Conservation (phyloP, 805 yeast species). For the Cephaloascus albidus region DNA sequence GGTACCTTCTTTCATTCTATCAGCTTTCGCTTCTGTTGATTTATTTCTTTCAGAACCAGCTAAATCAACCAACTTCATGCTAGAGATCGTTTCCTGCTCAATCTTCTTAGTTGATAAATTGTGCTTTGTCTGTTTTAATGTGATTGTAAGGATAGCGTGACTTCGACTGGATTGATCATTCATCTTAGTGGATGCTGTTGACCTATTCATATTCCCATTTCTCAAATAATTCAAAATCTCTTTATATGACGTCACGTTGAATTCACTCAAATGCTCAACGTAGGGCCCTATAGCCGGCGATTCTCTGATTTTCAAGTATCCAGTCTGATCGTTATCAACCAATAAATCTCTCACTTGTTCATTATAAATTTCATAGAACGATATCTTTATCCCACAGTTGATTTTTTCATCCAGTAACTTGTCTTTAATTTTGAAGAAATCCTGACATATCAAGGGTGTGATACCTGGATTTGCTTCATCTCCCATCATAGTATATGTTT, state of each 20-base stretch:
- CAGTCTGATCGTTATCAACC: constrained; percentile 5
- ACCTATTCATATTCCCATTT: constrained; percentile 46
- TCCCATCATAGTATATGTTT: constrained; percentile 78
- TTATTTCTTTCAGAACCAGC: constrained; percentile 76
- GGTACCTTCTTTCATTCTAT: constrained; percentile 63
- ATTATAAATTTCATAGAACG: constrained; percentile 58
- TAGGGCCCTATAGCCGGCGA: constrained; percentile 59
- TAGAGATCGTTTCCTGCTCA: constrained; percentile 41
- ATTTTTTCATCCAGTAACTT: constrained; percentile 23
- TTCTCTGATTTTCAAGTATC: constrained; percentile 50
- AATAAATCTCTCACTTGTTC: constrained; percentile 67
- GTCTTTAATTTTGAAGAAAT: constrained; percentile 36
- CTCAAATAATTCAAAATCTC: constrained; percentile 39
- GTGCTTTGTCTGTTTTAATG: constrained; percentile 47
- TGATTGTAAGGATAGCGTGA: constrained; percentile 67
- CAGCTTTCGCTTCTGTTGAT: constrained; percentile 52
- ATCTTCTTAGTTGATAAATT: constrained; percentile 20
- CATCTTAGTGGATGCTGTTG: constrained; percentile 67
- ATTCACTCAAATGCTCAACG: constrained; percentile 58
- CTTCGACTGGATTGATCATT: constrained; percentile 70
- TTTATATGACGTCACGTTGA: constrained; percentile 31
- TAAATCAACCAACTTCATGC: constrained; percentile 62
- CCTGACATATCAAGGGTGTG: constrained; percentile 51
- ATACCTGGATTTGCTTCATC: constrained; percentile 43
- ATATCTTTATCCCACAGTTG: constrained; percentile 20